Percentiles rank a stretch among this genome's conserved stretches.
phyloP scores from a whole-genome alignment of 1,284 basidiomycete genomes.

The Entoloma clypeatum region DNA sequence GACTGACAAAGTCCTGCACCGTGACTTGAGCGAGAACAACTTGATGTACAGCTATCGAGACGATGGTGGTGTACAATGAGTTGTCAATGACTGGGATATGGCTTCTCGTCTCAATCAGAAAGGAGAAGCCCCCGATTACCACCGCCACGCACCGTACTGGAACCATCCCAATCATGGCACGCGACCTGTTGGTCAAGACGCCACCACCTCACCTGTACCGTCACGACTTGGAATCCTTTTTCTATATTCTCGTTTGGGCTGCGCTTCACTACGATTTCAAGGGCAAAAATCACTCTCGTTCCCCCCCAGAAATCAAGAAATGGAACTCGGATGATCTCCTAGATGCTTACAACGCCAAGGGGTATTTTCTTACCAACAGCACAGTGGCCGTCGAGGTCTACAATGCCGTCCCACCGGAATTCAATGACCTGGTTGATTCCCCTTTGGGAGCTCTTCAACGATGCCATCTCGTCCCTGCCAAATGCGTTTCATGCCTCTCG shows the following conservation, averaged over 20 bases:
- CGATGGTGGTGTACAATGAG: constrained; percentile 1
- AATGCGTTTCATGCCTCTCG: not conserved
- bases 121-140: constrained; percentile 2
- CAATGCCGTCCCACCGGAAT: not conserved
- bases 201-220: constrained; percentile 10
- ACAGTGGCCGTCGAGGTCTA: not conserved
- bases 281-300: not conserved
- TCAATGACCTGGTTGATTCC: not conserved
- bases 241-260: constrained; percentile 9
- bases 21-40: constrained; percentile 5
- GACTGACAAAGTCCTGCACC: not conserved
- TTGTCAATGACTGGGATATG: constrained; percentile 14
- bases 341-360: not conserved
- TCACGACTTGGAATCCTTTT: constrained; percentile 11
- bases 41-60: constrained; percentile 4
- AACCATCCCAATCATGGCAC: constrained; percentile 11
- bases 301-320: not conserved
- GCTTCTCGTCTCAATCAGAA: constrained; percentile 3
- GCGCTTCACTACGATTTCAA: constrained; percentile 9
- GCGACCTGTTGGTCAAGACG: constrained; percentile 6
- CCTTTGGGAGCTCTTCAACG: not conserved
- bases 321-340: not conserved
- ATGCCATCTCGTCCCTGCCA: not conserved
- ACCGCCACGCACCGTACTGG: constrained; percentile 9
- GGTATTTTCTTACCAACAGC: not conserved